These are phyloP conservation scores for Trametes cinnabarina DNA, from an alignment of 768 basidiomycete species.

Conservation along the genomic window DNA sequence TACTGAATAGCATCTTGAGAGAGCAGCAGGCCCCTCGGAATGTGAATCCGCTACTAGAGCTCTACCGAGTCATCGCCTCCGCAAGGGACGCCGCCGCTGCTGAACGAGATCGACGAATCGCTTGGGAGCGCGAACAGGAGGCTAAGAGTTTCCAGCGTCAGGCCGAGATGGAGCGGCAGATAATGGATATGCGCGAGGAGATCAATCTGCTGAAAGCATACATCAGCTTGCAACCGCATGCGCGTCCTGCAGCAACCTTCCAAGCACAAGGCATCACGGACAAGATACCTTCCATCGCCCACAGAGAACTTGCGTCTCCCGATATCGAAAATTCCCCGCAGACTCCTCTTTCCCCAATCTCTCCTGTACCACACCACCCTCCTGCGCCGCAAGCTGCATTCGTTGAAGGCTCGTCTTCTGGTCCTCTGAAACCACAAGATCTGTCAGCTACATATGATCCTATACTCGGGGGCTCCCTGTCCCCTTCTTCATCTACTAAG, in stretches of 20 bases:
- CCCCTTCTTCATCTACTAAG: not conserved
- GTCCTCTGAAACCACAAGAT: slow-evolving; percentile 1
- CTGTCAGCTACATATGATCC: not conserved
- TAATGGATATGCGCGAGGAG: slow-evolving; percentile 55
- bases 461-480: not conserved
- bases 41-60: slow-evolving; percentile 48
- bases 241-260: not conserved
- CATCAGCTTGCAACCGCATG: slow-evolving; percentile 27
- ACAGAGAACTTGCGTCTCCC: slow-evolving; percentile 13
- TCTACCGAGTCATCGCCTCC: slow-evolving; percentile 55
- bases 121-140: slow-evolving; percentile 74
- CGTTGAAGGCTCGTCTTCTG: slow-evolving; percentile 37
- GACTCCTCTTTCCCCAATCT: not conserved
- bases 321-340: not conserved
- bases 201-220: slow-evolving; percentile 45
- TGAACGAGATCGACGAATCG: slow-evolving; percentile 55
- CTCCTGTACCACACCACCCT: slow-evolving; percentile 14
- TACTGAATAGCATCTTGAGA: slow-evolving; percentile 6
- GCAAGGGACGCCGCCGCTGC: slow-evolving; percentile 59
- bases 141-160: slow-evolving; percentile 52
- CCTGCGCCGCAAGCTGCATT: slow-evolving; percentile 26
- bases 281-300: slow-evolving; percentile 10
- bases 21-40: slow-evolving; percentile 14
- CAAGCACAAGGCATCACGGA: not conserved
- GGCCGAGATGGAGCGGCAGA: slow-evolving; percentile 56